These are phyloP conservation scores for Puccinia triticina DNA, from an alignment of 1,284 basidiomycete genomes.

Conservation along the genomic window DNA sequence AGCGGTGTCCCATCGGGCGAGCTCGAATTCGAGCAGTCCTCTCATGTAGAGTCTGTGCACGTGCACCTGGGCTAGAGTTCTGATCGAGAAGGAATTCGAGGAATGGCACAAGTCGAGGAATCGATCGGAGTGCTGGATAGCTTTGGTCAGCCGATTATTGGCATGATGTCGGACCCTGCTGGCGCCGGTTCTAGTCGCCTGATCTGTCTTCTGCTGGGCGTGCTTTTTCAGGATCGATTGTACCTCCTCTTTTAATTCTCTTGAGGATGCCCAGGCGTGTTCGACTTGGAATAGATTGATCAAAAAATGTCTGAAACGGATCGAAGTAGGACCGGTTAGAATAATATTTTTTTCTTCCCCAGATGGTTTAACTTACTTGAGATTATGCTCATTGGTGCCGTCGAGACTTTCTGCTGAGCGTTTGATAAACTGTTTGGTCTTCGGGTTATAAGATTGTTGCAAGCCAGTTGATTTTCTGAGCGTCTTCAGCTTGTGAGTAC, in stretches of 20 bases:
- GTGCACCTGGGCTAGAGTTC: slow-evolving; percentile 24
- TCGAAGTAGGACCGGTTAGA: background rate
- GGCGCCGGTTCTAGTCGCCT: background rate
- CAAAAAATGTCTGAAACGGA: slow-evolving; percentile 21
- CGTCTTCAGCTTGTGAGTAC: slow-evolving; percentile 21
- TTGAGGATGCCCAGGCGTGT: slow-evolving; percentile 34
- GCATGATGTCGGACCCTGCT: slow-evolving; percentile 33
- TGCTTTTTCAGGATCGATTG: slow-evolving; percentile 20
- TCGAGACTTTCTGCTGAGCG: slow-evolving; percentile 9
- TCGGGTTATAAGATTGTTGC: slow-evolving; percentile 18
- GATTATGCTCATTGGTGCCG: background rate
- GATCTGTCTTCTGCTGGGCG: background rate
- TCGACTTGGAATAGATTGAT: slow-evolving; percentile 41
- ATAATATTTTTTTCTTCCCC: background rate
- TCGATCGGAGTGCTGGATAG: slow-evolving; percentile 27
- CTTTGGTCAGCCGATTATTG: slow-evolving; percentile 17
- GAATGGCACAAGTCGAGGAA: slow-evolving; percentile 10
- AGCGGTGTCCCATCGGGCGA: slow-evolving; percentile 17
- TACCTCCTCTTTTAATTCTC: slow-evolving; percentile 27
- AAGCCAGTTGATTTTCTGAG: slow-evolving; percentile 31
- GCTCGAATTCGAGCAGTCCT: slow-evolving; percentile 32
- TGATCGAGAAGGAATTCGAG: background rate
- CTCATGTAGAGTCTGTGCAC: slow-evolving; percentile 30
- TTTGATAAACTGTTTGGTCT: slow-evolving; percentile 16
- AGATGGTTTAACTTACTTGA: slow-evolving; percentile 18